Conservation (phyloP, 345 rosid genomes). For the Eucalyptus shirleyi region DNA sequence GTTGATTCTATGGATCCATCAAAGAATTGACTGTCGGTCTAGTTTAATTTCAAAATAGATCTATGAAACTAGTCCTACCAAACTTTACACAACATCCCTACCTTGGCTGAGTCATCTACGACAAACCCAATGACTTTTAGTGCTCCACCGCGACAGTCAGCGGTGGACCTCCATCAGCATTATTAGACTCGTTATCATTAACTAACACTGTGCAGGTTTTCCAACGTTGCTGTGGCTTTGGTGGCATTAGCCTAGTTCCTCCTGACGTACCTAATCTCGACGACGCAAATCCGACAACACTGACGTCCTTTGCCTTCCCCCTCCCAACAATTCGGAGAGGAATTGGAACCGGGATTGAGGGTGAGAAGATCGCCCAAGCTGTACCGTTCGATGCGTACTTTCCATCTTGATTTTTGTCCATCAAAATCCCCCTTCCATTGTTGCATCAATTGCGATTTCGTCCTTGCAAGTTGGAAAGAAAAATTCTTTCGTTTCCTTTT, state of each 20-base stretch:
- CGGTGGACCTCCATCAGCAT: neutral
- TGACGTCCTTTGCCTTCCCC: neutral
- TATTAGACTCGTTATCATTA: neutral
- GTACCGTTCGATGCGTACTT: neutral
- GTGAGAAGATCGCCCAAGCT: neutral
- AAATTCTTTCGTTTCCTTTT: neutral
- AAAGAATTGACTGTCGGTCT: rapidly evolving
- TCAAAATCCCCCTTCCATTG: neutral
- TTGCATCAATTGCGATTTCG: neutral
- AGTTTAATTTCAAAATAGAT: rapidly evolving
- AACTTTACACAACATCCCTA: neutral
- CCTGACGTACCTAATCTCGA: neutral
- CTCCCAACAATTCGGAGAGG: neutral
- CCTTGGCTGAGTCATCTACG: neutral
- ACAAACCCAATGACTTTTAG: neutral
- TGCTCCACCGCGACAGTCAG: neutral
- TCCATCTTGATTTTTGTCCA: neutral
- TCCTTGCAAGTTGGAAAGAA: neutral
- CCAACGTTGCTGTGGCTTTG: neutral
- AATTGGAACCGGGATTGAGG: neutral
- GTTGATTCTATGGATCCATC: too few species aligned
- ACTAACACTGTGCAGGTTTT: neutral
- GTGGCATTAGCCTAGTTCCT: neutral
- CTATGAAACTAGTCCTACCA: neutral
- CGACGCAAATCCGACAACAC: neutral